Base-by-base conservation (phyloP, 306 rosid genomes). In the Acacia acuminata region DNA sequence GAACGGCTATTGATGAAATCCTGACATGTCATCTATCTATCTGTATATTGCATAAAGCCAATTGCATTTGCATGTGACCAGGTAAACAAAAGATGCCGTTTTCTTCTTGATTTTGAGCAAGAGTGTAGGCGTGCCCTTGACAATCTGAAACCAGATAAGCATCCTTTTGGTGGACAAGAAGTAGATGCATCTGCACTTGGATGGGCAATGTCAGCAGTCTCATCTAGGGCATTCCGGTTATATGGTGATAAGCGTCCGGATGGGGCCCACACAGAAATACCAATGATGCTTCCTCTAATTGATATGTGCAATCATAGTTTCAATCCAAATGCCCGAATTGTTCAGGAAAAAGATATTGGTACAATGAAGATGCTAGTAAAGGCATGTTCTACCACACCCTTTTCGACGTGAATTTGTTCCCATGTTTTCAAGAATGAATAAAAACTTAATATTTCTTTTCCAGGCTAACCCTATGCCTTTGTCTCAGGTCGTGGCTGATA, bases 281-380 rank as follows among this genome's bases (percentile, higher is more conserved):
- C 97, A 66, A 93, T 92, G 99, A 89, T 96, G 96, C 99, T 96
- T 85, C 99, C 99, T 79, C 96, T 96, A 30, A 91, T 96, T 36
- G 98, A 96, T 86, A 93, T 93, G 99, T 96, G 99, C 90, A 96
- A 96, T 83, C 99, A 96, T 79, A 92, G 96, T 93, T 96, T 96
- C 84, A 70, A 80, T 75, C 91, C 99, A 12, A 96, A 93, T 90
- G 93, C 91, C 15, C 81, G 79, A 79, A 92, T 96, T 80, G 88
- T 93, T 85, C 98, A 96, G 86, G 97, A 96, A 67, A 91, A 92
- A 83, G 91, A 87, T 84, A 78, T 79, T 10, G 80, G 65, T 42
- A 81, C 72, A 63, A n/a, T 22, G 64, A 86, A 86, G 80, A 85
- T 90, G 88, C 89, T 85, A 82, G 96, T 94, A 83, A 94, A 91